phyloP scores from a whole-genome alignment of 148 eudicot species.

The Vaccinium corymbosum region DNA sequence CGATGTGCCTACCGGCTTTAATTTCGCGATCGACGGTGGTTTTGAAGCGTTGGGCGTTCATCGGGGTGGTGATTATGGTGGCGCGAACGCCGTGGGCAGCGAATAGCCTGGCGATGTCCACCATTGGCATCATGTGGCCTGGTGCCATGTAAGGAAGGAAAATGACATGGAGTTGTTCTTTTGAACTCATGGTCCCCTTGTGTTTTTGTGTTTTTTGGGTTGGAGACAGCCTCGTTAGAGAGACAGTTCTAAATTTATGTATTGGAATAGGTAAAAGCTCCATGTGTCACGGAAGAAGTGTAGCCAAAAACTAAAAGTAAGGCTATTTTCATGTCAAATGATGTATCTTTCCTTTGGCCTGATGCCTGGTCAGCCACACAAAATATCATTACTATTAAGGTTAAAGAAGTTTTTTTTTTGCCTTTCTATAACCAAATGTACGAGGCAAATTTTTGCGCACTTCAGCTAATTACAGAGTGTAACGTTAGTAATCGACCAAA shows the following conservation, averaged over 20 bases:
- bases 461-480: no score
- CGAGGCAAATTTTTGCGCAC: no score
- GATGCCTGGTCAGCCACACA: neutral
- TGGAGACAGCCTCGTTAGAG: no score
- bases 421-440: no score
- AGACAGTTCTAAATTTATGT: no score
- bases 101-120: constrained; percentile 44
- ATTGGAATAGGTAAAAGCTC: no score
- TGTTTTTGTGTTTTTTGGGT: neutral
- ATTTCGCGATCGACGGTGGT: constrained; percentile 9
- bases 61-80: constrained; percentile 50
- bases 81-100: constrained; percentile 31
- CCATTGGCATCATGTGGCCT: constrained; percentile 65
- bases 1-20: constrained; percentile 17
- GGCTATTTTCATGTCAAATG: neutral
- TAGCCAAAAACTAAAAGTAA: neutral
- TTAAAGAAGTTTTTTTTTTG: no score
- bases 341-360: neutral
- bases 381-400: neutral
- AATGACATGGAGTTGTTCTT: constrained; percentile 23
- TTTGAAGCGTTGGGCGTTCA: constrained; percentile 33
- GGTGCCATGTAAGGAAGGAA: constrained; percentile 59
- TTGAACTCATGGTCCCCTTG: constrained; percentile 2
- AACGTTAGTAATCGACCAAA: no score
- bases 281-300: neutral